Evolutionary conservation across 1,284 basidiomycete genomes (phyloP).

Genomic region (Rhodofomes roseus): DNA sequence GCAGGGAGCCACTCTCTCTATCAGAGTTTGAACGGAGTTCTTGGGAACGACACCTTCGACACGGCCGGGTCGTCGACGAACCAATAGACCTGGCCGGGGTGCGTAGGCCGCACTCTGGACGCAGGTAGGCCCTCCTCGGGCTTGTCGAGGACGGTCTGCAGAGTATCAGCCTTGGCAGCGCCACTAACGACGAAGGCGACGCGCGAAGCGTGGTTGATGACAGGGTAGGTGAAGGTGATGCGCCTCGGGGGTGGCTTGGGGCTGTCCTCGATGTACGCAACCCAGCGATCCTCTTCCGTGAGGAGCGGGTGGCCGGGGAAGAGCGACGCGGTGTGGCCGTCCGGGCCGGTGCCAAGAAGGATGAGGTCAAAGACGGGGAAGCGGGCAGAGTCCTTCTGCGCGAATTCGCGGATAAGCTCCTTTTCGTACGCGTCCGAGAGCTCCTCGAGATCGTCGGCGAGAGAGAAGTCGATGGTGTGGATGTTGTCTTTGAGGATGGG

Average conservation of each 20-base stretch:
- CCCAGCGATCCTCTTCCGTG: slow-evolving; percentile 86
- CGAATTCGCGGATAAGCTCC: slow-evolving; percentile 88
- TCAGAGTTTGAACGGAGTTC: slow-evolving; percentile 52
- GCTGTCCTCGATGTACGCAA: slow-evolving; percentile 89
- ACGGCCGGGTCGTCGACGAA: slow-evolving; percentile 85
- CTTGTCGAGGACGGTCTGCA: slow-evolving; percentile 74
- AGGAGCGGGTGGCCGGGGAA: slow-evolving; percentile 92
- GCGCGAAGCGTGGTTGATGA: slow-evolving; percentile 87
- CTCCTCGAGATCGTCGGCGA: slow-evolving; percentile 83
- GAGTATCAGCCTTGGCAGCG: slow-evolving; percentile 78
- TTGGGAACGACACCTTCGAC: slow-evolving; percentile 55
- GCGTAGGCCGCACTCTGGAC: slow-evolving; percentile 75
- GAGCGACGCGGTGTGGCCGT: slow-evolving; percentile 95
- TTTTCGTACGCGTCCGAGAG: slow-evolving; percentile 92
- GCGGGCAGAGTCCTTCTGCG: slow-evolving; percentile 83
- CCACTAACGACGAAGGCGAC: slow-evolving; percentile 89
- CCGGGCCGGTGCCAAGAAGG: slow-evolving; percentile 90
- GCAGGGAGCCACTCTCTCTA: neutral
- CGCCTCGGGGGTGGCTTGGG: slow-evolving; percentile 92
- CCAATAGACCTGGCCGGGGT: slow-evolving; percentile 88
- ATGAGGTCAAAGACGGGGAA: slow-evolving; percentile 96
- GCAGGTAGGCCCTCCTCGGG: slow-evolving; percentile 83
- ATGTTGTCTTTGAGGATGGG: slow-evolving; percentile 79
- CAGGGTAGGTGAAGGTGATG: slow-evolving; percentile 89
- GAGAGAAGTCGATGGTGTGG: slow-evolving; percentile 75